Evolutionary conservation across 208 protist genomes (phyloP).

Genomic region (Trypanosoma grayi): DNA sequence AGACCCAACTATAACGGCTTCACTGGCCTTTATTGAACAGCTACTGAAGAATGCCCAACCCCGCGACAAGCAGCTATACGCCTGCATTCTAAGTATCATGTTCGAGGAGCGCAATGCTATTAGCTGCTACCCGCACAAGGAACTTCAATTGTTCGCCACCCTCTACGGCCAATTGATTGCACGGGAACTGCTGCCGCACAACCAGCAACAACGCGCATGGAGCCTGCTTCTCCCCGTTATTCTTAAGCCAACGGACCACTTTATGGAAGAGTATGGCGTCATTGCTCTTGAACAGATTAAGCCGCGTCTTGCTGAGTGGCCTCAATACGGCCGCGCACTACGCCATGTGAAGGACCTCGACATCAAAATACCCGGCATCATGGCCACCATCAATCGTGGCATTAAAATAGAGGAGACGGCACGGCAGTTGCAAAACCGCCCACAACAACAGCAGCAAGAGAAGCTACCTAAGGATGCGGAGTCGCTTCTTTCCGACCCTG

Average conservation of each 20-base stretch:
- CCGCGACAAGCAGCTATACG: constrained; percentile 80
- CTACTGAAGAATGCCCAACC: constrained; percentile 59
- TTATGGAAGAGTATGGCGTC: constrained; percentile 96
- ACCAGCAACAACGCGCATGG: constrained; percentile 79
- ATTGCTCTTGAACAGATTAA: constrained; percentile 95
- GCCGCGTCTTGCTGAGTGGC: constrained; percentile 94
- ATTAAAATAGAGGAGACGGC: constrained; percentile 74
- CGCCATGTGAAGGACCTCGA: constrained; percentile 84
- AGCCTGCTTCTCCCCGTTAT: constrained; percentile 91
- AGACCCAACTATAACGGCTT: constrained; percentile 37
- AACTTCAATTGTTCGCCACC: constrained; percentile 76
- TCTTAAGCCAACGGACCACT: constrained; percentile 80
- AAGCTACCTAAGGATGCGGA: constrained; percentile 21
- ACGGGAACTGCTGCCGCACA: constrained; percentile 60
- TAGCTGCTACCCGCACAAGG: constrained; percentile 70
- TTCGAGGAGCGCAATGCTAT: constrained; percentile 81
- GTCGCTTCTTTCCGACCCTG: constrained; percentile 61
- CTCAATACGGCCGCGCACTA: constrained; percentile 87
- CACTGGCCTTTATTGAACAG: constrained; percentile 50
- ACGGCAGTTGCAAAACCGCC: constrained; percentile 24
- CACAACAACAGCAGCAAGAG: constrained; percentile 21
- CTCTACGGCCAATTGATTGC: constrained; percentile 88
- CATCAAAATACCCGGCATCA: constrained; percentile 87
- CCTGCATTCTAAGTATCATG: constrained; percentile 86
- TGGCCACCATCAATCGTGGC: constrained; percentile 81